phyloP scores from a whole-genome alignment of 768 basidiomycete genomes.

The Leccinellum albellum region DNA sequence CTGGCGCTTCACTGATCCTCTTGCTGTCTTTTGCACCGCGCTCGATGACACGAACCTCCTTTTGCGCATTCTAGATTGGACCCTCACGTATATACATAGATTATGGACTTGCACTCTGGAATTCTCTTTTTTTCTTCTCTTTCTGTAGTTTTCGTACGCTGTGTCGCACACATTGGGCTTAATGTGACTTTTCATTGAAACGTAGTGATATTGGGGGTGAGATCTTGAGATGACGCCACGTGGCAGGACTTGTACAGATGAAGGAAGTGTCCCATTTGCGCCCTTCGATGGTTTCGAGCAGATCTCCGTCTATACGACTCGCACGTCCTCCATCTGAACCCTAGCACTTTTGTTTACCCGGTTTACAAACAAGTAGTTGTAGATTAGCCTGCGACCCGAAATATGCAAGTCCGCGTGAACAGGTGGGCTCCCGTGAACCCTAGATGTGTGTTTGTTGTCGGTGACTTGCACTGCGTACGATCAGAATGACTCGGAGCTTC shows the following conservation, averaged over 20 bases:
- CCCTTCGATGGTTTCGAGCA: not conserved
- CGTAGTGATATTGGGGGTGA: not conserved
- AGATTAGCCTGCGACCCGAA: constrained; percentile 5
- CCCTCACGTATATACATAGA: constrained; percentile 29
- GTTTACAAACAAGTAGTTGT: not conserved
- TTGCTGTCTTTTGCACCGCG: constrained; percentile 2
- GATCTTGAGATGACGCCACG: constrained; percentile 1
- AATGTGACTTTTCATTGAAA: constrained; percentile 18
- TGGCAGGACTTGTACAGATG: constrained; percentile 2
- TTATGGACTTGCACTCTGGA: constrained; percentile 28
- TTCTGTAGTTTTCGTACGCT: constrained; percentile 21
- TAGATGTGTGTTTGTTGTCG: not conserved
- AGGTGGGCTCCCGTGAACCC: constrained; percentile 1
- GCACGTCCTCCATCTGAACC: not conserved
- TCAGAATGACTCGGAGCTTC: constrained; percentile 1
- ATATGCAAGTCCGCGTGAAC: constrained; percentile 5
- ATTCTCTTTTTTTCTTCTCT: constrained; percentile 10
- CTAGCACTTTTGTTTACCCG: not conserved
- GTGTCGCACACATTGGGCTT: constrained; percentile 7
- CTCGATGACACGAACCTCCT: constrained; percentile 8
- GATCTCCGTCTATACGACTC: constrained; percentile 15
- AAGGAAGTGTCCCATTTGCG: not conserved
- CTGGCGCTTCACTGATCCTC: not conserved
- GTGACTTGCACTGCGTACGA: constrained; percentile 4
- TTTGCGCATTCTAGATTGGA: constrained; percentile 21